A percentile compares a stretch with the other conserved stretches of the same genome.
Evolutionary conservation across 345 rosid species (phyloP).

Genomic region (Durio zibethinus): DNA sequence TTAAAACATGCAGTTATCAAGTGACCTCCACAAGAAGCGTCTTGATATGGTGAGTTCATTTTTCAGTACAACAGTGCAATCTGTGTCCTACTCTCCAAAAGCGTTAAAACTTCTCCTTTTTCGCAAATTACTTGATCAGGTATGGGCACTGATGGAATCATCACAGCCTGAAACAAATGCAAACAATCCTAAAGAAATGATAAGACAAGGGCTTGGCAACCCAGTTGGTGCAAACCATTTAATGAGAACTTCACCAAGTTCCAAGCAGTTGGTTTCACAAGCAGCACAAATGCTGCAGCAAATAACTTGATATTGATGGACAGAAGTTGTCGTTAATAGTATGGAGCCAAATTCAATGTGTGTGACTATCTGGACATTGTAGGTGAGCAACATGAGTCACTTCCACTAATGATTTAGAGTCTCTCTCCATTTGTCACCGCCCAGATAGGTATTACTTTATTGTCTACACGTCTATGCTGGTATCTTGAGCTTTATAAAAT

Average conservation of each 20-base stretch:
- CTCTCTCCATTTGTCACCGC: neutral
- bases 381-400: conserved; percentile 25
- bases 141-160: conserved; percentile 66
- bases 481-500: neutral
- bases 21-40: conserved; percentile 74
- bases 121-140: conserved; percentile 33
- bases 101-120: conserved; percentile 11
- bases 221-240: conserved; percentile 49
- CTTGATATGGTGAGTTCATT: conserved; percentile 65
- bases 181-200: conserved; percentile 53
- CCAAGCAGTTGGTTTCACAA: conserved; percentile 76
- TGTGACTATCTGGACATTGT: conserved; percentile 5
- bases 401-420: neutral
- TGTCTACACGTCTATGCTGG: neutral
- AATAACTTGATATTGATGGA: conserved; percentile 65
- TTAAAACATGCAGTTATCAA: conserved; percentile 51
- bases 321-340: conserved; percentile 9
- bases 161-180: conserved; percentile 47
- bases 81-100: conserved; percentile 6
- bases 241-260: conserved; percentile 71
- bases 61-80: neutral
- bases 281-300: conserved; percentile 76
- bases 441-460: neutral
- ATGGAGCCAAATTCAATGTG: conserved; percentile 7
- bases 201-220: conserved; percentile 57